phyloP scores from a whole-genome alignment of 78 protist species.

The slime mould (Dictyostelium discoideum) region DNA sequence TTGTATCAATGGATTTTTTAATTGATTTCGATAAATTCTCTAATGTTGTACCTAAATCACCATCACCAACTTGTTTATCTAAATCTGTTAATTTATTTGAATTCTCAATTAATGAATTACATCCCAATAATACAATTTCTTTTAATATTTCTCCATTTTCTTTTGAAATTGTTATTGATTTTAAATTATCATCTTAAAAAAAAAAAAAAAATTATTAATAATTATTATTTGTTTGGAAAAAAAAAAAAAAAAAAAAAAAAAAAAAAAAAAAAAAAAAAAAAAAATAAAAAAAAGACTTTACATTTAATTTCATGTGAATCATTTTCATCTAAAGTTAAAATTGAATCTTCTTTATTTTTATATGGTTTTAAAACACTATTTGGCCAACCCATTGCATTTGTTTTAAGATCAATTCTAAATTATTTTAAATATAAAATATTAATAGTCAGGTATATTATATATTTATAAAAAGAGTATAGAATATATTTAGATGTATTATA shows the following conservation, averaged over 20 bases:
- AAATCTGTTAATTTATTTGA: constrained; percentile 29
- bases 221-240: background rate
- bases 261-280: background rate
- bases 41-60: constrained; percentile 74
- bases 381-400: constrained; percentile 53
- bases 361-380: constrained; percentile 20
- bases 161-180: background rate
- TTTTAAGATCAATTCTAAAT: constrained; percentile 1
- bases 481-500: too few relatives aligned
- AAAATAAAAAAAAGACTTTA: background rate
- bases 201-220: background rate
- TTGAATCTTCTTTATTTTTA: background rate
- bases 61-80: constrained; percentile 75
- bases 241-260: background rate
- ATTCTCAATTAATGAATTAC: constrained; percentile 23
- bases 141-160: background rate
- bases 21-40: constrained; percentile 13
- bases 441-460: background rate
- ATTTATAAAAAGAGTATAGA: too few relatives aligned
- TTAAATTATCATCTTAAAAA: constrained; percentile 7
- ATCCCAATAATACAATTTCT: background rate
- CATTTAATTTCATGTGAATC: constrained; percentile 1
- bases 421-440: background rate
- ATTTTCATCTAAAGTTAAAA: background rate
- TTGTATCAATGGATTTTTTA: background rate